A percentile compares a stretch with the other conserved stretches of the same genome.
Conservation (phyloP, 805 yeast species). For the Debaryomyces prosopidis region DNA sequence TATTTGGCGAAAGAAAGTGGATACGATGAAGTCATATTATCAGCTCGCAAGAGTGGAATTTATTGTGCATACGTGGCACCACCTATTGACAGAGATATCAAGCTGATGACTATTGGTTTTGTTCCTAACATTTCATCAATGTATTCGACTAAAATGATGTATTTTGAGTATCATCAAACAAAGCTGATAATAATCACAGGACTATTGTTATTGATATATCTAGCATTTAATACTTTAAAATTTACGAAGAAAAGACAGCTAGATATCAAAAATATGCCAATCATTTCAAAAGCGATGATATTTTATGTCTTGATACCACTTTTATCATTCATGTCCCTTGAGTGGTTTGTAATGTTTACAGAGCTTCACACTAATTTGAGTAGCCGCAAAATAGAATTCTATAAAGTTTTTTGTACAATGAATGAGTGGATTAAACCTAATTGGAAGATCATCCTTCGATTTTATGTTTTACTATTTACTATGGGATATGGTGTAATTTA, state of each 20-base stretch:
- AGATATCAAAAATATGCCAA: conserved; percentile 26
- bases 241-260: conserved; percentile 26
- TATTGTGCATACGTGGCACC: conserved; percentile 34
- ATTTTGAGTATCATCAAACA: conserved; percentile 16
- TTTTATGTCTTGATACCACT: conserved; percentile 26
- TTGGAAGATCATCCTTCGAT: conserved; percentile 8
- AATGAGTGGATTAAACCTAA: conserved; percentile 3
- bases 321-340: conserved; percentile 4
- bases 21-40: conserved; percentile 13
- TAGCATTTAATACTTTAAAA: conserved; percentile 24
- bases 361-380: conserved; percentile 12
- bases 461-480: conserved; percentile 23
- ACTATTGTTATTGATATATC: conserved; percentile 15
- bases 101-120: conserved; percentile 15
- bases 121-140: conserved; percentile 22
- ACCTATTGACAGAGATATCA: conserved; percentile 13
- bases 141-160: conserved; percentile 16
- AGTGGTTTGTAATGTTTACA: conserved; percentile 5
- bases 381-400: background rate
- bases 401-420: conserved; percentile 1
- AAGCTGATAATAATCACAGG: conserved; percentile 15
- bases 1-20: conserved; percentile 4
- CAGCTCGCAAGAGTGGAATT: conserved; percentile 18
- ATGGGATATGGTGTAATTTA: conserved; percentile 39
- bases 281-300: conserved; percentile 28